Conservation (phyloP, 2,329 filamentous ascomycete species). For the Raffaelea arxii region DNA sequence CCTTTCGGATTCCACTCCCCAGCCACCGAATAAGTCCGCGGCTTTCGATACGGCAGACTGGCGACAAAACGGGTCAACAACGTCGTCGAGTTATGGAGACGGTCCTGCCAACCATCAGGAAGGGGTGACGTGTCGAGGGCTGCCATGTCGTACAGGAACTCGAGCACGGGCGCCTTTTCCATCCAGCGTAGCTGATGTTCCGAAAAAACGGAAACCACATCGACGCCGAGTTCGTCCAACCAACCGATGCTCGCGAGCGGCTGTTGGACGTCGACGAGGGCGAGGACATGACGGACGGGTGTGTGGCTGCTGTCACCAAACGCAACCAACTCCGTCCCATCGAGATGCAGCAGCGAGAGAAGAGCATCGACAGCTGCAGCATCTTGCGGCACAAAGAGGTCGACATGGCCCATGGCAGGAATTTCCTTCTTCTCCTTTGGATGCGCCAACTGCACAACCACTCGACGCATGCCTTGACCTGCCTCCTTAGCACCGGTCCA, state of each 20-base stretch:
- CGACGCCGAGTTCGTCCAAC: neutral
- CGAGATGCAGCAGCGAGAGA: neutral
- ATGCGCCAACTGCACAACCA: neutral
- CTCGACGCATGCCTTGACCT: neutral
- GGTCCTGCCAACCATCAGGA: neutral
- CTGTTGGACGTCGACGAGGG: conserved; percentile 1
- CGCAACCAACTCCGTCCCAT: neutral
- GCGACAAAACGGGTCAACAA: neutral
- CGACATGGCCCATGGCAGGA: conserved; percentile 1
- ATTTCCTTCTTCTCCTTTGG: neutral
- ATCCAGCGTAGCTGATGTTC: neutral
- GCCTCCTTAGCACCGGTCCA: neutral
- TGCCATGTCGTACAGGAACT: too few relatives aligned
- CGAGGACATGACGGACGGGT: neutral
- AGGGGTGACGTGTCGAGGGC: neutral
- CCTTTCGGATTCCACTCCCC: too few relatives aligned
- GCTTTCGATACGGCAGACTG: neutral
- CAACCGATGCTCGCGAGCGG: neutral
- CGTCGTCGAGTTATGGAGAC: neutral
- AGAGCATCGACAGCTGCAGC: neutral
- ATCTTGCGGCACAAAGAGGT: neutral
- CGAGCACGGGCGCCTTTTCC: too few relatives aligned
- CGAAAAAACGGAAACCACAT: neutral
- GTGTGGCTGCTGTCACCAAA: neutral
- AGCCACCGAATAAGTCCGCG: neutral